Evolutionary conservation across 208 protist genomes (phyloP).

Genomic region (Tetramitus jugosus): DNA sequence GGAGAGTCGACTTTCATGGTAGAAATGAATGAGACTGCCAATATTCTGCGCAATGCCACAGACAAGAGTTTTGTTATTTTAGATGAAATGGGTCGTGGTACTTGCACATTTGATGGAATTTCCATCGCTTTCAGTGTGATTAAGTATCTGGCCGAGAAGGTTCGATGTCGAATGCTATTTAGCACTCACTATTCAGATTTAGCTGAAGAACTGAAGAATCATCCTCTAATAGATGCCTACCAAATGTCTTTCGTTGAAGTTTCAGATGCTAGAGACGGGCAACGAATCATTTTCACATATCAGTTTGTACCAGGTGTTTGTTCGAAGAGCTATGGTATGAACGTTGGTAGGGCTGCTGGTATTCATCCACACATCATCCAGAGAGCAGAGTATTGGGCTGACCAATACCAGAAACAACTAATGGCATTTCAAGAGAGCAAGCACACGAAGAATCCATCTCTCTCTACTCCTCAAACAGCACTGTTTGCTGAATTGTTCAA

Average conservation of each 20-base stretch:
- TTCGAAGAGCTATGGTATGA: constrained; percentile 71
- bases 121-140: constrained; percentile 78
- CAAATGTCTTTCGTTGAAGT: background rate
- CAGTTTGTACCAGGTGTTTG: constrained; percentile 67
- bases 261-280: background rate
- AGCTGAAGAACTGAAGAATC: constrained; percentile 37
- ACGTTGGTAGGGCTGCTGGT: constrained; percentile 73
- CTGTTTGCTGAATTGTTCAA: too few relatives aligned
- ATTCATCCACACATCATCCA: too few relatives aligned
- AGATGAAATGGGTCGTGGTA: constrained; percentile 91
- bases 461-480: too few relatives aligned
- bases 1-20: constrained; percentile 96
- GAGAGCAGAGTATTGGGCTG: too few relatives aligned
- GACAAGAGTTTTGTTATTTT: constrained; percentile 76
- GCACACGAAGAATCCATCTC: too few relatives aligned
- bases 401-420: too few relatives aligned
- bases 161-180: constrained; percentile 65
- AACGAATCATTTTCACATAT: constrained; percentile 67
- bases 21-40: constrained; percentile 79
- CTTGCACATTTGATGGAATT: constrained; percentile 82
- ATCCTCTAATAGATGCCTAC: background rate
- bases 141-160: constrained; percentile 59
- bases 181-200: constrained; percentile 95
- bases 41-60: constrained; percentile 75
- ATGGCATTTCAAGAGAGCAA: too few relatives aligned